Evolutionary conservation across 2,329 filamentous ascomycete species (phyloP).

Genomic region (Colletotrichum falcatum): DNA sequence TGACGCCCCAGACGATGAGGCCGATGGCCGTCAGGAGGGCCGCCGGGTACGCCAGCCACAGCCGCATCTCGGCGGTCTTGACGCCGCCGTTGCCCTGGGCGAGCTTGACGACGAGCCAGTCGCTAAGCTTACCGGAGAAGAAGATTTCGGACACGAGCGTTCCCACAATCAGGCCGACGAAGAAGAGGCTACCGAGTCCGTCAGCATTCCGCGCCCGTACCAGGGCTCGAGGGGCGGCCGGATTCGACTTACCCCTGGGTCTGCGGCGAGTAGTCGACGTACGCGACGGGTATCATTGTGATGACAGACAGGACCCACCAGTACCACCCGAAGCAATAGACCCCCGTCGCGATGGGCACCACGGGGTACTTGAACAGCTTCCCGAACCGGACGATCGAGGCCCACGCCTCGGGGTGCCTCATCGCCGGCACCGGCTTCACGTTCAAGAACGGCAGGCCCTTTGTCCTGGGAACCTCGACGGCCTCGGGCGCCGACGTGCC

Average conservation of each 20-base stretch:
- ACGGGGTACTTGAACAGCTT: conserved; percentile 60
- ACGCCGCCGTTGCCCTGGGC: conserved; percentile 57
- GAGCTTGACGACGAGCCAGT: conserved; percentile 60
- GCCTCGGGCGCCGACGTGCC: conserved; percentile 33
- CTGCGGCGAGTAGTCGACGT: conserved; percentile 59
- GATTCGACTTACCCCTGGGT: conserved; percentile 56
- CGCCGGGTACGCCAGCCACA: conserved; percentile 68
- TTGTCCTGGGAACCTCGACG: conserved; percentile 52
- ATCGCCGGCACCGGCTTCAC: conserved; percentile 61
- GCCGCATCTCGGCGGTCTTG: conserved; percentile 64
- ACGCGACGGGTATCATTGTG: conserved; percentile 65
- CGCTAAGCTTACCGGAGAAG: conserved; percentile 65
- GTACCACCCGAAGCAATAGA: conserved; percentile 67
- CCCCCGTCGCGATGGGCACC: conserved; percentile 58
- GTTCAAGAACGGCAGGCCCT: conserved; percentile 58
- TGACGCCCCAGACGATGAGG: conserved; percentile 66
- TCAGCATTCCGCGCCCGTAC: not conserved
- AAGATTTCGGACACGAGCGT: conserved; percentile 63
- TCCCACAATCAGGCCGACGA: conserved; percentile 65
- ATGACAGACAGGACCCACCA: conserved; percentile 68
- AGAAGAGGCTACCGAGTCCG: conserved; percentile 54
- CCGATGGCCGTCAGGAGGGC: conserved; percentile 61
- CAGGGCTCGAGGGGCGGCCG: not conserved
- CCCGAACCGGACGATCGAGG: conserved; percentile 58
- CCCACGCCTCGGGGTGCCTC: conserved; percentile 62